phyloP scores from a whole-genome alignment of 768 basidiomycete species.

The Naganishia onofrii region DNA sequence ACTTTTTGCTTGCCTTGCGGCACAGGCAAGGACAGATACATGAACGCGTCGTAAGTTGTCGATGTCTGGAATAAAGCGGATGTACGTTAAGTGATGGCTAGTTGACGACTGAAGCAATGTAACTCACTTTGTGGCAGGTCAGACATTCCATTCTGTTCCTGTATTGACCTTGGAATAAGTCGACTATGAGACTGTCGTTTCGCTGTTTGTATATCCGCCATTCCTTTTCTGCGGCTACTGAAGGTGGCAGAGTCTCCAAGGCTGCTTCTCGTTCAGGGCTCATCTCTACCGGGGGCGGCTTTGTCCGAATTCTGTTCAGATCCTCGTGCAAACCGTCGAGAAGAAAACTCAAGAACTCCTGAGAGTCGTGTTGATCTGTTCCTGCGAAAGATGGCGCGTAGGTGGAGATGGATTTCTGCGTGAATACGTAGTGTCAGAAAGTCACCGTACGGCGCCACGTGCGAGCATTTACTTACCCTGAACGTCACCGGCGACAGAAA shows the following conservation, averaged over 20 bases:
- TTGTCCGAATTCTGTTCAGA: conserved; percentile 75
- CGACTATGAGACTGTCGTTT: conserved; percentile 91
- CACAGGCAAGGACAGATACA: conserved; percentile 87
- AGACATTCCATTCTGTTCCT: conserved; percentile 82
- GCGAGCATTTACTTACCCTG: conserved; percentile 60
- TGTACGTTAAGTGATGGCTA: conserved; percentile 24
- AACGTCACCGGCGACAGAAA: conserved; percentile 79
- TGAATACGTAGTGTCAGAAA: not conserved
- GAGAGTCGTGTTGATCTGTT: conserved; percentile 91
- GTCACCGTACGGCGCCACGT: not conserved
- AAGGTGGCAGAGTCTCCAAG: conserved; percentile 77
- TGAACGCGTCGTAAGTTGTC: conserved; percentile 94
- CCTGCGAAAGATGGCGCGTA: conserved; percentile 74
- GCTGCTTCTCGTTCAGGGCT: conserved; percentile 81
- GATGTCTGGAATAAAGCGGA: conserved; percentile 70
- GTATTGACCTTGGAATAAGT: conserved; percentile 97
- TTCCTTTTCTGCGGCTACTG: conserved; percentile 86
- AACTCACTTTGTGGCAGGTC: conserved; percentile 76
- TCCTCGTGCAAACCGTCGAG: conserved; percentile 90
- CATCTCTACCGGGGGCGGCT: conserved; percentile 61
- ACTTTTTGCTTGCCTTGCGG: conserved; percentile 62
- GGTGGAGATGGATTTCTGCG: conserved; percentile 61
- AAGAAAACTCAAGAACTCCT: conserved; percentile 91
- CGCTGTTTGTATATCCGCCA: conserved; percentile 85
- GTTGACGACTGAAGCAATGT: not conserved